Evolutionary conservation across 495 filamentous ascomycete genomes (phyloP).

Genomic region (Podospora bellae-mahoneyi): DNA sequence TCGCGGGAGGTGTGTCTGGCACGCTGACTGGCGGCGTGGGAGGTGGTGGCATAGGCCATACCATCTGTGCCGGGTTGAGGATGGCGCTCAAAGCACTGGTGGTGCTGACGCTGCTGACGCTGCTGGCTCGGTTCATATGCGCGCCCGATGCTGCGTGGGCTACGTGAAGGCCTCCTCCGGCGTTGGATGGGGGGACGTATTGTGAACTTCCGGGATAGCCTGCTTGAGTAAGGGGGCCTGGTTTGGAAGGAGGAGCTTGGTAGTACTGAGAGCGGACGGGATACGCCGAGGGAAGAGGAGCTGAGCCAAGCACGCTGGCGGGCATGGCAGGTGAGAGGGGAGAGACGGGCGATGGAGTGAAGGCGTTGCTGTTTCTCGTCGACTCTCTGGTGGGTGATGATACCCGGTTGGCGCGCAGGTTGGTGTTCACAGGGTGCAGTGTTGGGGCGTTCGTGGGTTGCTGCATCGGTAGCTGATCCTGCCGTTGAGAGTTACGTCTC

Average conservation of each 20-base stretch:
- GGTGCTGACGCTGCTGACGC: constrained; percentile 17
- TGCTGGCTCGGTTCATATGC: constrained; percentile 10
- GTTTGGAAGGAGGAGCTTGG: not conserved
- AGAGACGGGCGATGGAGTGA: constrained; percentile 17
- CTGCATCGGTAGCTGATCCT: constrained; percentile 12
- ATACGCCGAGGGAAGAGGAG: not conserved
- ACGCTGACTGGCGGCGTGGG: constrained; percentile 14
- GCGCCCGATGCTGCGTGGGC: constrained; percentile 8
- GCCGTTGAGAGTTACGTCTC: not conserved
- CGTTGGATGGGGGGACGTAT: constrained; percentile 8
- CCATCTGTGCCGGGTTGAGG: constrained; percentile 19
- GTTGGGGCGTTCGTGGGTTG: constrained; percentile 2
- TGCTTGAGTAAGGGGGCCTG: not conserved
- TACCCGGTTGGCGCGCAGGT: constrained; percentile 3
- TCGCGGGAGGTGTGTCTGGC: not conserved
- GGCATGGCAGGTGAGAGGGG: constrained; percentile 14
- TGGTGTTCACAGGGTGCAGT: not conserved
- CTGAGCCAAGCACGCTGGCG: constrained; percentile 1
- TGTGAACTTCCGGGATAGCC: not conserved
- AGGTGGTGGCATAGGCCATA: constrained; percentile 21
- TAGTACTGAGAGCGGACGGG: not conserved
- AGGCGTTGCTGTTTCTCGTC: constrained; percentile 4
- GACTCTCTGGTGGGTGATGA: constrained; percentile 14
- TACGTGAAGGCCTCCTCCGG: not conserved
- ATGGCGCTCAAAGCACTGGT: constrained; percentile 15